These are phyloP conservation scores for Teunomyces atbi DNA, from an alignment of 805 yeast genomes.

Conservation along the genomic window DNA sequence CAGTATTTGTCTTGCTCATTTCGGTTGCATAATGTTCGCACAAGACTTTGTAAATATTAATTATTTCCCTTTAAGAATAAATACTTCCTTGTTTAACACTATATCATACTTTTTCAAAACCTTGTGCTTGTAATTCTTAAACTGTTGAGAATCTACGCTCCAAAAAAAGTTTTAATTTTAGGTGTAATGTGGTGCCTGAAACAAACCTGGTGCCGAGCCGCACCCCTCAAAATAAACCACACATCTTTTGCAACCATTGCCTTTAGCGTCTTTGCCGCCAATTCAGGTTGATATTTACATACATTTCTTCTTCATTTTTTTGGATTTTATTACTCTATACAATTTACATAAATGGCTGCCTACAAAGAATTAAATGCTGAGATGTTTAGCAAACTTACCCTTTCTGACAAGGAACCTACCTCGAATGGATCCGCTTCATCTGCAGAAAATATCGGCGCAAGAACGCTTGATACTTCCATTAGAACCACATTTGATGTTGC, in stretches of 20 bases:
- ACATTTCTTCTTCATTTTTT: background rate
- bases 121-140: too few species aligned
- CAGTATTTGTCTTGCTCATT: background rate
- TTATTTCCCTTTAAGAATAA: background rate
- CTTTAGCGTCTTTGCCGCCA: background rate
- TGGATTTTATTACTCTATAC: background rate
- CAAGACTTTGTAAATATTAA: background rate
- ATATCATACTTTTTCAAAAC: background rate
- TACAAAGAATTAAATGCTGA: background rate
- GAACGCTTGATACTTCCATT: background rate
- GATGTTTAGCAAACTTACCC: background rate
- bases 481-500: background rate
- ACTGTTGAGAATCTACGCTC: too few species aligned
- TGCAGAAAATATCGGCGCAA: background rate
- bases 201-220: background rate
- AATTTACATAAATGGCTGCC: background rate
- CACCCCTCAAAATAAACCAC: background rate
- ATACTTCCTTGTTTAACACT: background rate
- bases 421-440: background rate
- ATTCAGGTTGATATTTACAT: background rate
- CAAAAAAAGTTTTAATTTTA: too few species aligned
- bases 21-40: background rate
- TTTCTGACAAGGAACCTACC: background rate
- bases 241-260: conserved; percentile 1
- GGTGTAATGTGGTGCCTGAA: background rate